These are phyloP conservation scores for Flaveria trinervia DNA, from an alignment of 129 eudicot genomes.

Conservation along the genomic window DNA sequence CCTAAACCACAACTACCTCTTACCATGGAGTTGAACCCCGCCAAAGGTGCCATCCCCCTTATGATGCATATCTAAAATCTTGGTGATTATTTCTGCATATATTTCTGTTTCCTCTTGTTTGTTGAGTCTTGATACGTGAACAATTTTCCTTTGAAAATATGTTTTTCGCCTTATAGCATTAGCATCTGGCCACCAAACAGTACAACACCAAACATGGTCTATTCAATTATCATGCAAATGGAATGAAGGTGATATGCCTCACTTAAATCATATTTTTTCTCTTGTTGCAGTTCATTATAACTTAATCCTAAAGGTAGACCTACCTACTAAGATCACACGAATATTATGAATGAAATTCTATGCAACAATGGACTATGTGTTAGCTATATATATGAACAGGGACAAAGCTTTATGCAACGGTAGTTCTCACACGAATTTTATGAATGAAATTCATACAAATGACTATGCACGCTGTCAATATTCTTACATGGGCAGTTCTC, in stretches of 20 bases:
- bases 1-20: not conserved
- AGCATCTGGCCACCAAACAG: slow-evolving; percentile 21
- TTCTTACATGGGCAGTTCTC: slow-evolving; percentile 35
- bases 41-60: not conserved
- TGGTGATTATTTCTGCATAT: slow-evolving; percentile 10
- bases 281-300: slow-evolving; percentile 26
- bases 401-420: slow-evolving; percentile 27
- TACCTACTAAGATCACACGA: slow-evolving; percentile 49
- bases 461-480: slow-evolving; percentile 47
- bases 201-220: slow-evolving; percentile 29
- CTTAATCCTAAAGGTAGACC: slow-evolving; percentile 34
- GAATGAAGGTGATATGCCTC: slow-evolving; percentile 27
- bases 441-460: not conserved
- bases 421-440: not conserved
- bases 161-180: slow-evolving; percentile 17
- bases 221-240: slow-evolving; percentile 8
- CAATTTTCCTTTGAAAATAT: slow-evolving; percentile 1
- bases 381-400: slow-evolving; percentile 38
- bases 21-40: not conserved
- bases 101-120: not conserved
- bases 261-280: slow-evolving; percentile 9
- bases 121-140: not conserved
- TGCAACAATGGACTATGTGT: slow-evolving; percentile 17
- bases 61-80: slow-evolving; percentile 1
- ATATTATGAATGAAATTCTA: slow-evolving; percentile 41